Evolutionary conservation across 805 yeast genomes (phyloP), one percentile per base, ranked within the genome.

Genomic region (Wickerhamiella kurtzmanii): DNA sequence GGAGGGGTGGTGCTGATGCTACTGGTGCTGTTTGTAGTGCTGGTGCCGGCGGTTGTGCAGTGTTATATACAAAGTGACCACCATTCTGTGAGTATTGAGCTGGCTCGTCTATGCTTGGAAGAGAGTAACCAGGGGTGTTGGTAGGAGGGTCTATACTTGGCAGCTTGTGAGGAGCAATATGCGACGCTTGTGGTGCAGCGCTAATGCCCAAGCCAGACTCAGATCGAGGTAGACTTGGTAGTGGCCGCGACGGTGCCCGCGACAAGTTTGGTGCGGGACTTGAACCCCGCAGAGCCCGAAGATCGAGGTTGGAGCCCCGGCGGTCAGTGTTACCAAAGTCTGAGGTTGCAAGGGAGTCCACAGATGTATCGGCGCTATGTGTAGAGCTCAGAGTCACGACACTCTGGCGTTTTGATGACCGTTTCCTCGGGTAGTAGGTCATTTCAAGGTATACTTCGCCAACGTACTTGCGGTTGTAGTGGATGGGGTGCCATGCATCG

Each of bases 391-490:
- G 32, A 6, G 32, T 25, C 11, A 25, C 32, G 32, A 25, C 32
- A 25, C 32, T 25, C 11, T 25, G 32, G 32, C 32, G 32, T 11
- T 25, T 25, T 6, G 32, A 25, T 11, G 44, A 45, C 21, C 58
- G 53, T 41, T 51, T 59, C 1, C 69, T 60, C 1, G 95, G 92
- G 59, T 84, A 85, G 59, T 85, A 92, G 0, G 96, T 86, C 82
- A 92, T 80, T 58, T 92, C 97, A 47, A 92, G 65, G 62, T 79
- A 89, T 1, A 92, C 76, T 62, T 77, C 83, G 1, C 98, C 98
- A 1, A 96, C 95, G 47, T 80, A 77, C 55, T 79, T 76, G 18
- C 77, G 79, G 41, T 78, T 79, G 58, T 76, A 76, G 38, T 70
- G 66, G 48, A 92, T 66, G 25, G 76, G 77, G 58, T 80, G 83